Base-by-base conservation (phyloP, 2,329 filamentous ascomycete species). In the Bipolaris sorokiniana region DNA sequence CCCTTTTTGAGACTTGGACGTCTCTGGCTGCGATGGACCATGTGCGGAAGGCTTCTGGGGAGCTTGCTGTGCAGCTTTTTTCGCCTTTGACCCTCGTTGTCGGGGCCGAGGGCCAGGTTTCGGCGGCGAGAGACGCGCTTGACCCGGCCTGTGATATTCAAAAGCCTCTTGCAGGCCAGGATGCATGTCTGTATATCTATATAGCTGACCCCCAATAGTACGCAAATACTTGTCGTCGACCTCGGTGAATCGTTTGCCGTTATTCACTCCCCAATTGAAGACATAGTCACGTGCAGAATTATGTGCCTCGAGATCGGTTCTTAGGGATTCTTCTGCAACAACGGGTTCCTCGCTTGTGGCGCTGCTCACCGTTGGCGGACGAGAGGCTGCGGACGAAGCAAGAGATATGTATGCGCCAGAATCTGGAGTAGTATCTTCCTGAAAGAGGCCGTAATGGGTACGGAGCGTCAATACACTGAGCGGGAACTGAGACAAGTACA, bases 191-290 rank as follows among this genome's bases (percentile, higher is more conserved):
- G 59, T 61, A 34, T 64, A 66, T 23, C 59, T 46, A 31, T 59
- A 55, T n/a, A 66, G 42, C 48, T 68, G 62, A 7, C 67, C 66
- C 22, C 62, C 65, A 28, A 70, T 65, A 3, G 66, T 66, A 41
- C 56, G 62, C 9, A 69, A n/a, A 26, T 69, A 70, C 48, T 54
- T 61, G 11, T 67, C 66, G 15, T 61, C 58, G 13, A 64, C 64
- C 3, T 67, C 62, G 13, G 41, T 41, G 34, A 70, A 68, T n/a
- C 54, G 56, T 38, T 58, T 54, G 42, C 65, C 65, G 7, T 23
- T 53, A 20, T 68, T 55, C 16, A 46, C 56, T 0, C 67, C 67
- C 51, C 56, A 69, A 18, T 65, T 47, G 16, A 67, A 70, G 2
- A 65, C 54, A 50, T 70, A 70, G 48, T 68, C 61, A 36, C 56